Conservation (phyloP, 306 rosid genomes). For the Vicia faba region DNA sequence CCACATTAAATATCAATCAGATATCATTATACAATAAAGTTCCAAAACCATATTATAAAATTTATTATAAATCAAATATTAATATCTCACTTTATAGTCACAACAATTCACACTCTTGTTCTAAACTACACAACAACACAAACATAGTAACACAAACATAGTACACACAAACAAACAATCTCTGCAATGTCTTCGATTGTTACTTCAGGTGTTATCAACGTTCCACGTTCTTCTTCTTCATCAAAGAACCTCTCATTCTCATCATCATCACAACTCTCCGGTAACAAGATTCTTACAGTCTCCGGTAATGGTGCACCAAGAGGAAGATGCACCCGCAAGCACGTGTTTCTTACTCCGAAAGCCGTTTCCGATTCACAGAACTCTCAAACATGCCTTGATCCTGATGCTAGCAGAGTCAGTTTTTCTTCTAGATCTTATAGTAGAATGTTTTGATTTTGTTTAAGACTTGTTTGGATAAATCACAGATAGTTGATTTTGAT, state of each 20-base stretch:
- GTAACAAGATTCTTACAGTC: conserved; percentile 41
- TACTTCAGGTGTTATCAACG: conserved; percentile 46
- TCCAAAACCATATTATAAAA: not conserved
- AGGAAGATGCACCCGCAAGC: conserved; percentile 27
- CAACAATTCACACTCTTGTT: not conserved
- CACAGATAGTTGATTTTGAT: not conserved
- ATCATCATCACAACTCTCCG: conserved; percentile 48
- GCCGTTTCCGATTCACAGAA: conserved; percentile 94
- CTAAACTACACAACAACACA: conserved; percentile 29
- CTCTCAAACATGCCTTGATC: conserved; percentile 96
- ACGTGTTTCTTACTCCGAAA: conserved; percentile 64
- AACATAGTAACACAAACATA: not conserved
- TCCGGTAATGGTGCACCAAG: conserved; percentile 10
- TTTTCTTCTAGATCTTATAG: not conserved
- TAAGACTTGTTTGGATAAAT: not conserved
- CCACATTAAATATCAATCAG: not conserved
- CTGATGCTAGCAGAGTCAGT: conserved; percentile 93
- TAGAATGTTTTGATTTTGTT: not conserved
- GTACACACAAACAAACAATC: not conserved
- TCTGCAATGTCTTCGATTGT: conserved; percentile 50
- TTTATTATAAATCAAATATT: not conserved
- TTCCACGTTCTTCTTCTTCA: conserved; percentile 37
- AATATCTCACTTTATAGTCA: conserved; percentile 9
- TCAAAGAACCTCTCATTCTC: conserved; percentile 44
- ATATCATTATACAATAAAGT: not conserved